Conservation (phyloP, 2,329 filamentous ascomycete species). For the Venturiaceae sp. region DNA sequence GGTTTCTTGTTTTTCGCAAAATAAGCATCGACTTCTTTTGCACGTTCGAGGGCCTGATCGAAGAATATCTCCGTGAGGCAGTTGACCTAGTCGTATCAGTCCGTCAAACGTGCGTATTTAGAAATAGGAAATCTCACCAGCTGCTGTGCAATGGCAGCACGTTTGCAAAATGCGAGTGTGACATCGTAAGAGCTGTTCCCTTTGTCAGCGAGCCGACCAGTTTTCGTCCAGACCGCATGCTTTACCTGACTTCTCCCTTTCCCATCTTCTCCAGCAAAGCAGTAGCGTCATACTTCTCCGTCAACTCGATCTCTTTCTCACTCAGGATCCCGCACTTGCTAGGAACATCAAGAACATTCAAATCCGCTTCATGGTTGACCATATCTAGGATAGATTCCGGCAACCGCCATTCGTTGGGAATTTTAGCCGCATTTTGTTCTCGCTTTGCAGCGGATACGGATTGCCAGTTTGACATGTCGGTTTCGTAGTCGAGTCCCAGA, state of each 20-base stretch:
- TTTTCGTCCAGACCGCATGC: neutral
- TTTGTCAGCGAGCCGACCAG: neutral
- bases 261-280: conserved; percentile 19
- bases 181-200: conserved; percentile 28
- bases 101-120: neutral
- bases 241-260: conserved; percentile 15
- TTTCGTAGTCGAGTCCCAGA: neutral
- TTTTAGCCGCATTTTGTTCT: conserved; percentile 16
- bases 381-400: conserved; percentile 14
- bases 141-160: conserved; percentile 48
- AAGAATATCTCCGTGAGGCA: conserved; percentile 36
- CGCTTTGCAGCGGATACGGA: conserved; percentile 21
- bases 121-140: conserved; percentile 25
- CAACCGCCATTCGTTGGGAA: conserved; percentile 23
- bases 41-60: conserved; percentile 27
- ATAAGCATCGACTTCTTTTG: conserved; percentile 27
- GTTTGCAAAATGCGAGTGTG: conserved; percentile 42
- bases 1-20: conserved; percentile 27
- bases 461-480: conserved; percentile 17
- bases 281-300: conserved; percentile 24
- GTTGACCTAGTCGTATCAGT: conserved; percentile 13
- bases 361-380: conserved; percentile 14
- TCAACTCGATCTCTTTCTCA: conserved; percentile 21
- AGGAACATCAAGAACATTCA: conserved; percentile 21
- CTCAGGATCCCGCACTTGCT: conserved; percentile 20